Evolutionary conservation across 2,329 filamentous ascomycete species (phyloP).

Genomic region (Microdochium nivale): DNA sequence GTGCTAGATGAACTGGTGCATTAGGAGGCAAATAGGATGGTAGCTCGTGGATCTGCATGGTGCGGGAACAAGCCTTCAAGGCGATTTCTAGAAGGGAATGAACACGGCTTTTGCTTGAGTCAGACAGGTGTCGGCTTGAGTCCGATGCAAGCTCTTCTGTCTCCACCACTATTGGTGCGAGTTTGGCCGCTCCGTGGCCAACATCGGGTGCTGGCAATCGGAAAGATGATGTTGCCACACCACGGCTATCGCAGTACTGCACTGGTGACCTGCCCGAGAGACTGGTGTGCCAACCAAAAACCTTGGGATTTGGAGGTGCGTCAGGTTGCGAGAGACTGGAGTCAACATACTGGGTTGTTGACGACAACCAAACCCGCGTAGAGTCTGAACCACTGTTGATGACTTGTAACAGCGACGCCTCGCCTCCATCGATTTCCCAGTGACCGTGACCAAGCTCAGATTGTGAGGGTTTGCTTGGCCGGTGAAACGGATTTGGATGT

Average conservation of each 20-base stretch:
- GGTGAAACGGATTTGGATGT: constrained; percentile 55
- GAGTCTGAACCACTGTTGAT: background rate
- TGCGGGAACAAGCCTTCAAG: constrained; percentile 35
- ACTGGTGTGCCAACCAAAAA: constrained; percentile 10
- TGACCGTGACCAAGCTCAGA: constrained; percentile 2
- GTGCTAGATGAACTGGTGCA: constrained; percentile 27
- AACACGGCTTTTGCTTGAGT: constrained; percentile 22
- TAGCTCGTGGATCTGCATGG: constrained; percentile 32
- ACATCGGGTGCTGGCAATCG: constrained; percentile 9
- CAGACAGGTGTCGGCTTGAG: constrained; percentile 1
- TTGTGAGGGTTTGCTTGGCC: constrained; percentile 20
- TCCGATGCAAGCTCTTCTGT: constrained; percentile 13
- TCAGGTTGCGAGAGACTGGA: background rate
- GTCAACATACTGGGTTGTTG: background rate
- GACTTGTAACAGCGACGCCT: background rate
- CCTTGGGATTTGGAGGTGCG: background rate
- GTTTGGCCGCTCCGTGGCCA: background rate
- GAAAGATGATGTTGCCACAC: constrained; percentile 17
- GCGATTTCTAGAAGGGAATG: constrained; percentile 43
- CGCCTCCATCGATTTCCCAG: constrained; percentile 2
- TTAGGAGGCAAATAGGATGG: constrained; percentile 31
- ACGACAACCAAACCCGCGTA: background rate
- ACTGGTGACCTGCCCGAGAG: constrained; percentile 17
- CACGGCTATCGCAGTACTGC: constrained; percentile 20
- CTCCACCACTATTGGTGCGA: constrained; percentile 5